Percentiles rank a stretch among this genome's conserved stretches.
phyloP scores from a whole-genome alignment of 2,329 filamentous ascomycete species.

The Bisporella sp. region DNA sequence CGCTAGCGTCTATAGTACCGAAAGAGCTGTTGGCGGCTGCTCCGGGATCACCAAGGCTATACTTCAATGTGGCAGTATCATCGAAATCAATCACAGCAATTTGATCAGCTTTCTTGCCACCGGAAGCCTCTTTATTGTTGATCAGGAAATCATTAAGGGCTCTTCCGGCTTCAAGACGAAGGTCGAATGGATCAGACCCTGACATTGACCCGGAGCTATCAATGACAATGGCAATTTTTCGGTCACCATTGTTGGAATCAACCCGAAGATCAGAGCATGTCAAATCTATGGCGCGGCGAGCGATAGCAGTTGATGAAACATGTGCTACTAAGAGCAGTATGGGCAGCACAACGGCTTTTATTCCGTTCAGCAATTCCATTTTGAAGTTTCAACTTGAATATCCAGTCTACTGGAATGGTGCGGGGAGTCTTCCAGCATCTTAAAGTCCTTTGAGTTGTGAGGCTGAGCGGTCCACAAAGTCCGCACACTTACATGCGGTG shows the following conservation, averaged over 20 bases:
- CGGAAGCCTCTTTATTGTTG: conserved; percentile 10
- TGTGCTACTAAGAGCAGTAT: too few relatives aligned
- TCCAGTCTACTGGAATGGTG: too few relatives aligned
- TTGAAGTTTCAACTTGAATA: too few relatives aligned
- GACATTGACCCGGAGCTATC: conserved; percentile 20
- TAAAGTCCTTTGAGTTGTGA: too few relatives aligned
- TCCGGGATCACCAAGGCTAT: conserved; percentile 11
- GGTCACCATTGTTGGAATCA: conserved; percentile 14
- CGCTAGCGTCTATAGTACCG: neutral
- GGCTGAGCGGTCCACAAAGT: too few relatives aligned
- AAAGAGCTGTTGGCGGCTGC: conserved; percentile 7
- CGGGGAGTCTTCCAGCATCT: too few relatives aligned
- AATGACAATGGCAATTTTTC: conserved; percentile 22
- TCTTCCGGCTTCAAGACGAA: conserved; percentile 15
- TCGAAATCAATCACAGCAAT: conserved; percentile 20
- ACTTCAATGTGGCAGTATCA: conserved; percentile 8
- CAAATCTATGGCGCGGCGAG: too few relatives aligned
- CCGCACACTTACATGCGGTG: too few relatives aligned
- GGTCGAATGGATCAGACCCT: conserved; percentile 13
- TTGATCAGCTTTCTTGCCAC: conserved; percentile 14
- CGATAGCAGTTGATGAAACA: too few relatives aligned
- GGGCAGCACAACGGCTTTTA: too few relatives aligned
- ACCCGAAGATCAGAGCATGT: neutral
- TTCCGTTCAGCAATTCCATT: too few relatives aligned
- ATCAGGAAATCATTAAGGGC: conserved; percentile 19